Conservation (phyloP, 169 alveolate genomes). For the Blepharisma undulans region DNA sequence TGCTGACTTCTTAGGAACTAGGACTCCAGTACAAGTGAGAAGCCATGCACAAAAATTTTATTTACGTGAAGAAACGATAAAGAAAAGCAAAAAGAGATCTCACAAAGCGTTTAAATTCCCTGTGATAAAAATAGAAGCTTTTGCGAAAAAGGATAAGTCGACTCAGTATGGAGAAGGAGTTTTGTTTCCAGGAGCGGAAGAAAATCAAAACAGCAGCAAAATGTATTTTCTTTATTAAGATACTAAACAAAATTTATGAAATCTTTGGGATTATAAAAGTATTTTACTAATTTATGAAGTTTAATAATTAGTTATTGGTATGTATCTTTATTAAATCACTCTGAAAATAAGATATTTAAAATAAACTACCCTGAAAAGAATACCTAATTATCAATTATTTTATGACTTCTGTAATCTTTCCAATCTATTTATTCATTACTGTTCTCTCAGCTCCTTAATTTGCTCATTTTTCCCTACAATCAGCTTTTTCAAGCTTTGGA, state of each 20-base stretch:
- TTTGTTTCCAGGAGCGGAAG: not conserved
- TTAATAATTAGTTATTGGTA: not conserved
- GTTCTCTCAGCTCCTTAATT: slow-evolving; percentile 33
- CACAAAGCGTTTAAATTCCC: not conserved
- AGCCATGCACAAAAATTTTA: slow-evolving; percentile 85
- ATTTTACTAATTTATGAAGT: too few relatives aligned
- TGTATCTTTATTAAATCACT: not conserved
- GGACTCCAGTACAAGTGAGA: slow-evolving; percentile 76
- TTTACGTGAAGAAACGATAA: slow-evolving; percentile 31
- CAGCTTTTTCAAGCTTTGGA: slow-evolving; percentile 23
- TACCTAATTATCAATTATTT: not conserved
- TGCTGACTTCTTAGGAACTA: slow-evolving; percentile 67
- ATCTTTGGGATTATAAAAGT: too few relatives aligned
- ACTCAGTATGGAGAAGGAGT: slow-evolving; percentile 31
- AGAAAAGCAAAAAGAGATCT: not conserved
- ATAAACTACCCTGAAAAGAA: not conserved
- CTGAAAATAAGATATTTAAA: not conserved
- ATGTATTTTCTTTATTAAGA: not conserved
- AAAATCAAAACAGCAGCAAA: not conserved
- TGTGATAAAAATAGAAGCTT: not conserved
- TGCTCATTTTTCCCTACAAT: slow-evolving; percentile 23
- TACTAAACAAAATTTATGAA: not conserved
- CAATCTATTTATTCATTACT: slow-evolving; percentile 2
- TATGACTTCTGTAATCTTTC: not conserved
- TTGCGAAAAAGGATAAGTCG: not conserved